Evolutionary conservation across 2,329 filamentous ascomycete species (phyloP), one percentile per base, ranked within the genome.

Genomic region (Pseudocercospora cruenta): DNA sequence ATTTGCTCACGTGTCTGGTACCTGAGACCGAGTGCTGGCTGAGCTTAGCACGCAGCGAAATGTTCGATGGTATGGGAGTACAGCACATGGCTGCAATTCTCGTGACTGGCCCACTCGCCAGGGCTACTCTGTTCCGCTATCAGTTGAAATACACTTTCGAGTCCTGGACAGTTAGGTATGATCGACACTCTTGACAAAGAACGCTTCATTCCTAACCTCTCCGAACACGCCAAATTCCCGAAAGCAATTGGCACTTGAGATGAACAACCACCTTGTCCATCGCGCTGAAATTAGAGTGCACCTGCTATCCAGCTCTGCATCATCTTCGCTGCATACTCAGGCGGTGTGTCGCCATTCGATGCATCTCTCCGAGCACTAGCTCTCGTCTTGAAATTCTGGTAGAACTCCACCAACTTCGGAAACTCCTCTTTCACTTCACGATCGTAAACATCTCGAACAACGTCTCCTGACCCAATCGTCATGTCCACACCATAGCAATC

Each of bases 401-500:
- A 68, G 24, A 68, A 67, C 58, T 68, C 59, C 24, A 24, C 39
- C 21, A 68, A 47, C 58, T 68, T 65, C 3, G 62, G 66, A 31
- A 65, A 68, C 19, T 58, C 54, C 28, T 68, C 66, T 24, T 60
- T 58, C 4, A 68, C 63, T 2, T 63, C 59, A 9, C 66, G 28
- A 1, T 63, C 60, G 55, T 63, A 68, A 12, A 65, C 62, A 62
- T 65, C 63, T 33, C 47, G 19, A 1, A 65, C 60, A 1, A 62
- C n/a, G 9, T 68, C 59, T 10, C 63, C 63, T 33, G 59, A 65
- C 16, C 66, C 63, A 10, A 60, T 45, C 10, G 63, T 65, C 63
- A 65, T 57, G 47, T 68, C 63, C 3, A 68, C 66, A 2, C 58
- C 63, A 57, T 67, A 65, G 45, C 66, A 67, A 28, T 67, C 62